phyloP scores from a whole-genome alignment of 2,329 filamentous ascomycete species.

The Xylariomycetidae sp. region DNA sequence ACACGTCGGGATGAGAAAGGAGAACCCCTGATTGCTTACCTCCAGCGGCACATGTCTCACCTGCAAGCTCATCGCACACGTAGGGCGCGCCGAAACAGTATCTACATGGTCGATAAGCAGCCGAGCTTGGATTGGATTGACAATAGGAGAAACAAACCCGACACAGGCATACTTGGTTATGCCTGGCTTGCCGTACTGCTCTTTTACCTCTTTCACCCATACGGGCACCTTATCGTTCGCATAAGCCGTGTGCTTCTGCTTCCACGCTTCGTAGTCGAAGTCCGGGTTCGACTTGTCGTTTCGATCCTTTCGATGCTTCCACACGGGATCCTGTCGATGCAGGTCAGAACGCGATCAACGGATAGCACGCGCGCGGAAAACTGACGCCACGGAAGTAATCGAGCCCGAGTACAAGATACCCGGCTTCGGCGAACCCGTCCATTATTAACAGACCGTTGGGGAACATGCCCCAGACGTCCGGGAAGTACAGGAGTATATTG shows the following conservation, averaged over 20 bases:
- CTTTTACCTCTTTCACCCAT: slow-evolving; percentile 37
- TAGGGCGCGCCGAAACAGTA: slow-evolving; percentile 41
- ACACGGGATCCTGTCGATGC: slow-evolving; percentile 34
- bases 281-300: slow-evolving; percentile 27
- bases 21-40: too few species aligned
- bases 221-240: slow-evolving; percentile 37
- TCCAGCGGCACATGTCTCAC: slow-evolving; percentile 33
- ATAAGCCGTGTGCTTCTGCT: slow-evolving; percentile 38
- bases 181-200: slow-evolving; percentile 26
- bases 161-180: slow-evolving; percentile 37
- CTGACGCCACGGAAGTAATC: slow-evolving; percentile 41
- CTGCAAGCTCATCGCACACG: slow-evolving; percentile 36
- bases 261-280: slow-evolving; percentile 47
- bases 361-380: not conserved
- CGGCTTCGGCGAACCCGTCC: slow-evolving; percentile 40
- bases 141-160: slow-evolving; percentile 18
- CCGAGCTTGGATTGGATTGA: slow-evolving; percentile 9
- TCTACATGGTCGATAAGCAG: too few species aligned
- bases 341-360: not conserved
- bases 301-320: slow-evolving; percentile 32
- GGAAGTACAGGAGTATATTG: slow-evolving; percentile 40
- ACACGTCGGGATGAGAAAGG: too few species aligned
- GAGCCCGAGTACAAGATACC: slow-evolving; percentile 36
- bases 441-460: slow-evolving; percentile 39
- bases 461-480: slow-evolving; percentile 40